These are phyloP conservation scores for Porcisia deanei DNA, from an alignment of 208 protist genomes.

Conservation along the genomic window DNA sequence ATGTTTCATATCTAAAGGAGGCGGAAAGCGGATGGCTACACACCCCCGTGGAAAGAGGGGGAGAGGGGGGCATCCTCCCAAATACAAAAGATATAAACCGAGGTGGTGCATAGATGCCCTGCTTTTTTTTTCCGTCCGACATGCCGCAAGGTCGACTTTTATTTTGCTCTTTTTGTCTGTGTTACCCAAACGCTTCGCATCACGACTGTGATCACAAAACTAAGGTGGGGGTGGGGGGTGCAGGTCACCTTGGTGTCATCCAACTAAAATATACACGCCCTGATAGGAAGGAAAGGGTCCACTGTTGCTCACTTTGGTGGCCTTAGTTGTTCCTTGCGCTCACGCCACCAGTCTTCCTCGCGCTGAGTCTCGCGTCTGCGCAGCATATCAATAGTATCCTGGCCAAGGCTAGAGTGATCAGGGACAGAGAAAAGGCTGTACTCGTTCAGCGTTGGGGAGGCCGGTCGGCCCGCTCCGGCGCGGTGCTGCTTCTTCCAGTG, in stretches of 20 bases:
- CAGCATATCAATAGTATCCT: constrained; percentile 84
- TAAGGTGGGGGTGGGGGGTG: not conserved
- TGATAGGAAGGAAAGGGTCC: not conserved
- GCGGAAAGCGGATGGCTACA: not conserved
- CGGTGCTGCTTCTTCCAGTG: constrained; percentile 68
- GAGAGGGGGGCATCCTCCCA: not conserved
- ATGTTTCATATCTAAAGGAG: not conserved
- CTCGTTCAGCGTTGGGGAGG: constrained; percentile 49
- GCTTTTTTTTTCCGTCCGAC: not conserved
- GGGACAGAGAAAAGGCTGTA: constrained; percentile 82
- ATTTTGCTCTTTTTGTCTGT: constrained; percentile 3
- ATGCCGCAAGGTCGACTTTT: not conserved
- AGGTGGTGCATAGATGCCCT: not conserved
- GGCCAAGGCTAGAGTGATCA: constrained; percentile 64
- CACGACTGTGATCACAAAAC: not conserved
- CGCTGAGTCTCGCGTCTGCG: constrained; percentile 61
- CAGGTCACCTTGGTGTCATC: not conserved
- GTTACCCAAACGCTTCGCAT: not conserved
- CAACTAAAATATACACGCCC: not conserved
- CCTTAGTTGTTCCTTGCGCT: constrained; percentile 73
- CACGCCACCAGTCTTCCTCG: constrained; percentile 76
- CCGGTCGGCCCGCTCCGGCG: constrained; percentile 28
- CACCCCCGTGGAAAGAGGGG: too few relatives aligned
- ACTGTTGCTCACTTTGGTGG: constrained; percentile 43
- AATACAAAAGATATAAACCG: not conserved